Percentiles rank a stretch among this genome's conserved stretches.
Evolutionary conservation across 139 green algal species (phyloP).

Genomic region (Spirogloea muscicola): DNA sequence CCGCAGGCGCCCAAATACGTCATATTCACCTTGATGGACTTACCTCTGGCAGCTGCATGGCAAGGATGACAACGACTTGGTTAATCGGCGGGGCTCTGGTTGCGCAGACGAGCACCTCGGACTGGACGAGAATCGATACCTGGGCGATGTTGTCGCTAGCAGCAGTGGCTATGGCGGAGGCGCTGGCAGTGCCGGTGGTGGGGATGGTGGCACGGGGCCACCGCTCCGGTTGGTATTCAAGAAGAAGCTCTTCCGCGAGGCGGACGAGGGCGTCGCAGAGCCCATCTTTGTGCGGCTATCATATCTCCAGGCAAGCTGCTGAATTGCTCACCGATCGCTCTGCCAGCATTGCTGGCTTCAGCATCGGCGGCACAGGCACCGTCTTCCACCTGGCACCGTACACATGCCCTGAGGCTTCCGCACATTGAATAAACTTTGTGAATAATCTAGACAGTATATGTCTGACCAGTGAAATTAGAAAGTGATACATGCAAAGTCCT

Average conservation of each 20-base stretch:
- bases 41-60: background rate
- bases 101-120: conserved; percentile 74
- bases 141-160: conserved; percentile 61
- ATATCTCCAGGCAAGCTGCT: conserved; percentile 81
- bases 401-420: too few species aligned
- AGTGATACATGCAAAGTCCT: background rate
- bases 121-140: conserved; percentile 78
- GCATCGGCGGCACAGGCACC: too few species aligned
- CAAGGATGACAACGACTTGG: background rate
- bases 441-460: too few species aligned
- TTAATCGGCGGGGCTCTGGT: background rate
- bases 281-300: conserved; percentile 90
- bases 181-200: background rate
- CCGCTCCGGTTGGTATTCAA: conserved; percentile 83
- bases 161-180: conserved; percentile 36
- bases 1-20: background rate
- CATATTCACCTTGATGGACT: background rate
- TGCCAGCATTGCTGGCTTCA: too few species aligned
- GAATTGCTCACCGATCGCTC: too few species aligned
- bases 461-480: too few species aligned
- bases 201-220: conserved; percentile 1
- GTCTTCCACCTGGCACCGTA: too few species aligned
- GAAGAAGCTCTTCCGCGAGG: conserved; percentile 95
- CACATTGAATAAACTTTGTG: too few species aligned
- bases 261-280: conserved; percentile 91